Percentiles rank a stretch among this genome's conserved stretches.
Conservation (phyloP, 495 filamentous ascomycete species). For the Penicillium cataractarum region DNA sequence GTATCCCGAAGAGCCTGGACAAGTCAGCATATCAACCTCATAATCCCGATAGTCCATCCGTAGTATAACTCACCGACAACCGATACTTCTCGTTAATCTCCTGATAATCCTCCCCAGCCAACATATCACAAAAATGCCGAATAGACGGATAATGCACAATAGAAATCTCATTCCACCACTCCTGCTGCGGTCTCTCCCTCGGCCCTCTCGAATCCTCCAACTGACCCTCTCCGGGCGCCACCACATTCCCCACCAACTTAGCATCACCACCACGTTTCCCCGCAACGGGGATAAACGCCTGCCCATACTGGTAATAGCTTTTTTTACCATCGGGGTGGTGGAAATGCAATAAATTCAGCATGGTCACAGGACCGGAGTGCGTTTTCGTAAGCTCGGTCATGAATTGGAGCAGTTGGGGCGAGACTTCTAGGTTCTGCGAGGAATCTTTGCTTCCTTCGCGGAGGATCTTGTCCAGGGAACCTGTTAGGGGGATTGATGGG, state of each 20-base stretch:
- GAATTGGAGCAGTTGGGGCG: slow-evolving; percentile 53
- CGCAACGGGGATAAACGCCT: slow-evolving; percentile 59
- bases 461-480: slow-evolving; percentile 35
- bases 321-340: slow-evolving; percentile 50
- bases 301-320: slow-evolving; percentile 61
- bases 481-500: slow-evolving; percentile 40
- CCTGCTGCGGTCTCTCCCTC: slow-evolving; percentile 30
- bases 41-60: not conserved
- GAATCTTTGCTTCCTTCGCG: slow-evolving; percentile 34
- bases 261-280: slow-evolving; percentile 57
- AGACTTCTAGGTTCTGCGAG: slow-evolving; percentile 58
- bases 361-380: slow-evolving; percentile 57
- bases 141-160: slow-evolving; percentile 70
- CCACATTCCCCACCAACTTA: slow-evolving; percentile 65
- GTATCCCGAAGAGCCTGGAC: slow-evolving; percentile 60
- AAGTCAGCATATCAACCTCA: not conserved
- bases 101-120: slow-evolving; percentile 66
- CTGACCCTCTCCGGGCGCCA: slow-evolving; percentile 28
- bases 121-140: slow-evolving; percentile 66
- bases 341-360: slow-evolving; percentile 73
- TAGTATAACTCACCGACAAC: slow-evolving; percentile 42
- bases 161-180: slow-evolving; percentile 62
- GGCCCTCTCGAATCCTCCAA: slow-evolving; percentile 32
- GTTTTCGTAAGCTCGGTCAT: slow-evolving; percentile 38
- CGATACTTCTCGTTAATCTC: slow-evolving; percentile 59